Evolutionary conservation across 352 stramenopile species (phyloP), one percentile per base, ranked within the genome.

Genomic region (Phytophthora tentaculata): DNA sequence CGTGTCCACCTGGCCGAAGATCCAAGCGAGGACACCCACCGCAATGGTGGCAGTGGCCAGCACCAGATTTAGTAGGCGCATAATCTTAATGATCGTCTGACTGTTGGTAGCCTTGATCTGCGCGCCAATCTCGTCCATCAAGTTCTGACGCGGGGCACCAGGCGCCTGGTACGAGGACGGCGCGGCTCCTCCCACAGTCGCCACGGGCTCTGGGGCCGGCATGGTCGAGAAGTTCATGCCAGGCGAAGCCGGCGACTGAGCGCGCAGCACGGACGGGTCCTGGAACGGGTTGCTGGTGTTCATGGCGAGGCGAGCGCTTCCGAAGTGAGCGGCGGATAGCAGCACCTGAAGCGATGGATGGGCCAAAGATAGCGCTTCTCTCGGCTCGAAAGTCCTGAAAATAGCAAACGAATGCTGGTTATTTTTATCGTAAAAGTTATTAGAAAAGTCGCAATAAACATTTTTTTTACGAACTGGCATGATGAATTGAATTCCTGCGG

Each of bases 81-180:
- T 96, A 22, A 95, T 63, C 23, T 82, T 79, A 54, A 96, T 58
- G 57, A 96, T 94, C 51, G 84, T 94, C 55, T 87, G 81, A 64
- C 79, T 87, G 69, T 94, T 92, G 47, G 86, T 94, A 48, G 86
- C 73, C 69, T 94, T 94, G 75, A 96, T 96, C 23, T 84, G 88
- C 28, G 70, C 69, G 56, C 86, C 82, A 43, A 96, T 89, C 64
- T 94, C 86, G 59, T 96, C 84, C 84, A 96, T 96, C 43, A 96
- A 81, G 64, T 94, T 95, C 56, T 79, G 77, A 29, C 71, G 58
- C 4, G 81, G 58, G 14, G 65, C 53, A 16, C 23, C 58, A 22
- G 59, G 32, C 49, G 80, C 50, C 41, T 88, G 63, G 59, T 80
- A 80, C 45, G 59, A 35, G n/a, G 47, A 48, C 5, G 61, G 51